A percentile compares a stretch with the other conserved stretches of the same genome.
These are phyloP conservation scores for Elsinoe perseae DNA, from an alignment of 2,329 filamentous ascomycete genomes.

Conservation along the genomic window DNA sequence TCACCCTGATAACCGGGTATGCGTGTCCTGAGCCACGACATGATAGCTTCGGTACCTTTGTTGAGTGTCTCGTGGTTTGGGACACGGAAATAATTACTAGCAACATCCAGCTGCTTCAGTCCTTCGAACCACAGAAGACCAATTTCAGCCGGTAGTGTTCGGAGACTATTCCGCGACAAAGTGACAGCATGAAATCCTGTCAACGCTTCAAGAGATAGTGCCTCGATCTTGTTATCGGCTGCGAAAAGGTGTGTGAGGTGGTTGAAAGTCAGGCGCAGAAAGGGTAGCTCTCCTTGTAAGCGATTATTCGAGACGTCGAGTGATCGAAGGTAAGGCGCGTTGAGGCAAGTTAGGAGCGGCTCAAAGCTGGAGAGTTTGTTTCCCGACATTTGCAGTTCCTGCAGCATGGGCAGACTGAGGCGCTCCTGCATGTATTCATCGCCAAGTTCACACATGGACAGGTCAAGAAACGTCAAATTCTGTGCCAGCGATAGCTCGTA, in stretches of 20 bases:
- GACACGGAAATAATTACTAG: slow-evolving; percentile 80
- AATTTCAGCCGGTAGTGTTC: slow-evolving; percentile 69
- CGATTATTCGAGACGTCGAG: slow-evolving; percentile 78
- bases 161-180: slow-evolving; percentile 77
- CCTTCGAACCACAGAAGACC: slow-evolving; percentile 64
- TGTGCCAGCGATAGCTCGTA: slow-evolving; percentile 60
- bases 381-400: slow-evolving; percentile 65
- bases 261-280: slow-evolving; percentile 60
- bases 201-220: slow-evolving; percentile 60
- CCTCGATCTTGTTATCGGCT: slow-evolving; percentile 69
- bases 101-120: slow-evolving; percentile 64
- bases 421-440: slow-evolving; percentile 60
- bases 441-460: slow-evolving; percentile 34
- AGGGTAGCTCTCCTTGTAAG: slow-evolving; percentile 59
- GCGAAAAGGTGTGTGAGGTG: slow-evolving; percentile 62
- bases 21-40: slow-evolving; percentile 71
- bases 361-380: slow-evolving; percentile 67
- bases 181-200: slow-evolving; percentile 69
- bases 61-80: slow-evolving; percentile 77
- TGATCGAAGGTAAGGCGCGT: slow-evolving; percentile 66
- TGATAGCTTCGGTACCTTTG: slow-evolving; percentile 75
- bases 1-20: slow-evolving; percentile 47
- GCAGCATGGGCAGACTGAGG: slow-evolving; percentile 58
- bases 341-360: slow-evolving; percentile 57
- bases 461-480: slow-evolving; percentile 50